Evolutionary conservation across 139 green algal genomes (phyloP), one percentile per base, ranked within the genome.

Genomic region (Chlamydomonas asymmetrica): DNA sequence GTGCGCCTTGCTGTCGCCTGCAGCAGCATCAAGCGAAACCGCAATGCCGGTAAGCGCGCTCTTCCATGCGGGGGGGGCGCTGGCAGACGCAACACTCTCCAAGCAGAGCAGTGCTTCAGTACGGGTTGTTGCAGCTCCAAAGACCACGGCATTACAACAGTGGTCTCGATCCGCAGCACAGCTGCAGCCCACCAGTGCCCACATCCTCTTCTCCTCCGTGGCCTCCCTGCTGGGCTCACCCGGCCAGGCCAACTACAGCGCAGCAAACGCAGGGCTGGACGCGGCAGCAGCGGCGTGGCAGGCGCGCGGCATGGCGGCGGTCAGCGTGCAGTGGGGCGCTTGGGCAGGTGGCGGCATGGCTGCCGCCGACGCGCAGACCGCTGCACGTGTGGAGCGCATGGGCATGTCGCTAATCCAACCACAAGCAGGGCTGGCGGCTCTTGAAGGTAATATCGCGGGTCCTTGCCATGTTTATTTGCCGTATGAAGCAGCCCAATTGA

Each of bases 41-140:
- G n/a, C n/a, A 0, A 27, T n/a, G 18, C 80, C 80, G n/a, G 59
- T 80, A 5, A 48, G 54, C n/a, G 29, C 71, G 23, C 60, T 94
- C 23, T 69, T 96, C n/a, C 91, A 95, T 76, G 91, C 90, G 22
- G 87, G 88, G 34, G 92, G 91, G 16, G 86, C 91, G 27, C 78
- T 97, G 40, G 78, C 84, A 1, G 91, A 95, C 75, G 88, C 90
- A 10, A 89, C 87, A 0, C 27, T 96, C 0, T 20, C 41, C 2
- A 90, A 91, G 37, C 90, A 94, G 74, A 91, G 71, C 5, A 45
- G 81, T 0, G 40, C 50, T 1, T 66, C 75, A 2, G 45, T 87
- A 2, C 80, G 87, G 20, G 60, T 71, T 5, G 90, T 94, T 39
- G 31, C 74, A 3, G 77, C 73, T 7, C 82, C 84, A 49, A 91